Evolutionary conservation across 1,284 basidiomycete genomes (phyloP), one percentile per base, ranked within the genome.

Genomic region (Waitea zeae): DNA sequence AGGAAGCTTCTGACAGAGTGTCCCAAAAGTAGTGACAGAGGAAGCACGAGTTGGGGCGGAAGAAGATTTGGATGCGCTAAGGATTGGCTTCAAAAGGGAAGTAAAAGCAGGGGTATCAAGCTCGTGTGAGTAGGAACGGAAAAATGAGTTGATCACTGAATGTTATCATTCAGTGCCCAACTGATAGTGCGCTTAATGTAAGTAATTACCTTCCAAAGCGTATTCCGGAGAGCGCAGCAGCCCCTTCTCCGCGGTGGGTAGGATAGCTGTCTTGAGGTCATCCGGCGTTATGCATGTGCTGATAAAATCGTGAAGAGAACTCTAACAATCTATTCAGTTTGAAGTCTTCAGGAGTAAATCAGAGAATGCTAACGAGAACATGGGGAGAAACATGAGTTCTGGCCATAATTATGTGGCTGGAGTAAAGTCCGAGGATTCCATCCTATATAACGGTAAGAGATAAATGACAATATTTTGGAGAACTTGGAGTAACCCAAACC

Each of bases 1-100:
- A n/a, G n/a, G n/a, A n/a, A n/a, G n/a, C n/a, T n/a, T n/a, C n/a
- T n/a, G n/a, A n/a, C n/a, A n/a, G n/a, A n/a, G n/a, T n/a, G n/a
- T n/a, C n/a, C n/a, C n/a, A n/a, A n/a, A n/a, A n/a, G n/a, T n/a
- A n/a, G n/a, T n/a, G n/a, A n/a, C n/a, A n/a, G n/a, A n/a, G n/a
- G n/a, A n/a, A n/a, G n/a, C n/a, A n/a, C n/a, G n/a, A n/a, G n/a
- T n/a, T n/a, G n/a, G n/a, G n/a, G n/a, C n/a, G n/a, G n/a, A n/a
- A n/a, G n/a, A n/a, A 1, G 88, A 92, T 54, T 89, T 92, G 14
- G 83, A 61, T 34, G 69, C 67, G 42, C 70, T 79, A 36, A 89
- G 57, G 18, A 70, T 57, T 29, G 78, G 66, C 0, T 69, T 61
- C 9, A 88, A 57, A 3, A 90, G 50, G 39, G 73, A 70, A 33